Conservation (phyloP, 768 basidiomycete genomes). For the Psilocybe tampanensis region DNA sequence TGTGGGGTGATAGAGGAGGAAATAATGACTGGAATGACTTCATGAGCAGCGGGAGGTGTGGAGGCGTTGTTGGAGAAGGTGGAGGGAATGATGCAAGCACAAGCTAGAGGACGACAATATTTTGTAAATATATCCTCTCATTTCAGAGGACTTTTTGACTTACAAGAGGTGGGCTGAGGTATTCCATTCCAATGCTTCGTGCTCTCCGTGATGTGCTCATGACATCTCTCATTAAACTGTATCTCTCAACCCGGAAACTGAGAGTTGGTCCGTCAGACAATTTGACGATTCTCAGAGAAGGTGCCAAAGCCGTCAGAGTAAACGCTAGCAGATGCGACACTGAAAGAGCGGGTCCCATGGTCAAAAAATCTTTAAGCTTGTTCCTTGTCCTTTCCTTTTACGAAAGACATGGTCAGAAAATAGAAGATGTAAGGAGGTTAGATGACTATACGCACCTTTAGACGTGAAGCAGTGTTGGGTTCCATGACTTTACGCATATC, state of each 20-base stretch:
- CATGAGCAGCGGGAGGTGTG: constrained; percentile 88
- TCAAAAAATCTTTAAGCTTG: constrained; percentile 92
- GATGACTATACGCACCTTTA: constrained; percentile 59
- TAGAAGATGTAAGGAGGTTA: neutral
- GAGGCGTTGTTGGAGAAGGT: constrained; percentile 72
- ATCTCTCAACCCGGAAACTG: constrained; percentile 90
- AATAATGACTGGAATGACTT: constrained; percentile 97
- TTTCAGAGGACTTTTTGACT: constrained; percentile 27
- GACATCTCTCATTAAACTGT: constrained; percentile 88
- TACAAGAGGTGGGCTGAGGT: constrained; percentile 90
- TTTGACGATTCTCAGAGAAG: constrained; percentile 84
- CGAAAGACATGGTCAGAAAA: constrained; percentile 10
- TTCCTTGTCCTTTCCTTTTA: constrained; percentile 85
- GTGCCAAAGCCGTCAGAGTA: constrained; percentile 83
- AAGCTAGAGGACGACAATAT: constrained; percentile 52
- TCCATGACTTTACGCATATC: constrained; percentile 97
- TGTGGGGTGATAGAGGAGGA: constrained; percentile 86
- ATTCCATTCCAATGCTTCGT: constrained; percentile 83
- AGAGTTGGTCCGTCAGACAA: constrained; percentile 91
- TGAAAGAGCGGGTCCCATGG: constrained; percentile 86
- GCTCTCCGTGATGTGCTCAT: constrained; percentile 65
- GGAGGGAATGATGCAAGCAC: constrained; percentile 88
- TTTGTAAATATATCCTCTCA: neutral
- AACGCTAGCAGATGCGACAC: constrained; percentile 94
- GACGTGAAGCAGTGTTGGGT: constrained; percentile 92